Base-by-base conservation (phyloP, 495 filamentous ascomycete genomes). In the Aspergillus cristatus region DNA sequence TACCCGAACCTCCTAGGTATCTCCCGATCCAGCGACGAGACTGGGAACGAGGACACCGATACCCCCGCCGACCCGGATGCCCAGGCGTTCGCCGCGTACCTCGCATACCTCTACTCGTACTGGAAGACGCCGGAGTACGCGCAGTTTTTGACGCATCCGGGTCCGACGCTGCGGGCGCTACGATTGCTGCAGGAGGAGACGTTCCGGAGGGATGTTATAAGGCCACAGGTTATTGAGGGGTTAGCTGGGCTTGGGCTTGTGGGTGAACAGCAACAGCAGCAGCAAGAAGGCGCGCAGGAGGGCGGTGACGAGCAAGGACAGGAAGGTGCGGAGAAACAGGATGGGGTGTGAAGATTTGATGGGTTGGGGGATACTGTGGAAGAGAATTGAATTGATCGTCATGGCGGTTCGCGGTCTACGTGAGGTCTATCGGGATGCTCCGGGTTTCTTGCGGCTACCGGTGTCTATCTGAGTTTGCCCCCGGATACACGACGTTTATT, bases 131-230 rank as follows among this genome's bases (percentile, higher is more conserved):
- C 85, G n/a, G 76, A 86, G 38, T 94, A 93, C 50, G 63, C 81
- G 38, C 84, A 82, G 45, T 93, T 84, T 53, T 61, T 94, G 31
- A 81, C 67, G 8, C 86, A 87, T 49, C 88, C 88, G 0, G 85
- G 81, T 3, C 81, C 86, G 14, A 87, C 86, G n/a, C 57, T 96
- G 13, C 80, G 79, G 45, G 77, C 83, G 41, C 72, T 96, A 33
- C 77, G 90, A 57, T 54, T 96, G 24, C 66, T 96, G 16, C 86
- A 94, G 57, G 75, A 85, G 51, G 84, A 93, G 51, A 67, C 62
- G 12, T 96, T 96, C 63, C 75, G 88, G 17, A 71, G 77, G 38
- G 87, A 91, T 22, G 83, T 91, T 24, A 73, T 94, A 47, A 76
- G 73, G 33, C 84, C 86, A 3, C 78, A 85, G 34, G 62, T 86